These are phyloP conservation scores for Lactarius tabidus DNA, from an alignment of 768 basidiomycete genomes.

Conservation along the genomic window DNA sequence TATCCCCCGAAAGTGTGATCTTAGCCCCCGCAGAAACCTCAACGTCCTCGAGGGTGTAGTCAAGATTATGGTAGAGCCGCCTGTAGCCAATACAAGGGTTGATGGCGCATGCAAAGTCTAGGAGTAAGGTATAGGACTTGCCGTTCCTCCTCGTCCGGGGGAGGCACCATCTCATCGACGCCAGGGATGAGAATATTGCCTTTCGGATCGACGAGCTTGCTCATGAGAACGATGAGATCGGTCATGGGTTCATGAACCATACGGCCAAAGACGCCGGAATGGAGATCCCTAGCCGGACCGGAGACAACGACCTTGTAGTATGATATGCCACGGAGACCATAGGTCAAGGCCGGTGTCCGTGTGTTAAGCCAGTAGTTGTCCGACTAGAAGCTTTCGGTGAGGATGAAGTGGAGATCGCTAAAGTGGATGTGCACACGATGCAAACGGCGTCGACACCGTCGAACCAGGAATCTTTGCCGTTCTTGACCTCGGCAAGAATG, in stretches of 20 bases:
- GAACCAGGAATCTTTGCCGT: conserved; percentile 69
- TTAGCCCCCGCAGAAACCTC: conserved; percentile 70
- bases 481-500: conserved; percentile 66
- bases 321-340: conserved; percentile 82
- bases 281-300: conserved; percentile 84
- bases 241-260: conserved; percentile 93
- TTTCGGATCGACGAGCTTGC: conserved; percentile 71
- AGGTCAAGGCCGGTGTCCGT: conserved; percentile 76
- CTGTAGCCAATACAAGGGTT: conserved; percentile 33
- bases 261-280: conserved; percentile 84
- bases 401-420: background rate
- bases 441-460: conserved; percentile 88
- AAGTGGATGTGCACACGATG: conserved; percentile 50
- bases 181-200: conserved; percentile 90
- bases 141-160: conserved; percentile 70
- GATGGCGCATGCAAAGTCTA: background rate
- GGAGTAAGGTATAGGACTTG: conserved; percentile 31
- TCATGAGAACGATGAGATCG: conserved; percentile 79
- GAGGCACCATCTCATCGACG: conserved; percentile 77
- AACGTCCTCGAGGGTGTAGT: conserved; percentile 70
- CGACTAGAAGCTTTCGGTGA: conserved; percentile 42
- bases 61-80: conserved; percentile 65
- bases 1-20: conserved; percentile 73
- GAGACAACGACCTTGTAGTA: conserved; percentile 82
- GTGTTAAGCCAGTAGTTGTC: conserved; percentile 95